Evolutionary conservation across 192 early-diverging fungal genomes (phyloP), one percentile per base, ranked within the genome.

Genomic region (Radiomyces spectabilis): DNA sequence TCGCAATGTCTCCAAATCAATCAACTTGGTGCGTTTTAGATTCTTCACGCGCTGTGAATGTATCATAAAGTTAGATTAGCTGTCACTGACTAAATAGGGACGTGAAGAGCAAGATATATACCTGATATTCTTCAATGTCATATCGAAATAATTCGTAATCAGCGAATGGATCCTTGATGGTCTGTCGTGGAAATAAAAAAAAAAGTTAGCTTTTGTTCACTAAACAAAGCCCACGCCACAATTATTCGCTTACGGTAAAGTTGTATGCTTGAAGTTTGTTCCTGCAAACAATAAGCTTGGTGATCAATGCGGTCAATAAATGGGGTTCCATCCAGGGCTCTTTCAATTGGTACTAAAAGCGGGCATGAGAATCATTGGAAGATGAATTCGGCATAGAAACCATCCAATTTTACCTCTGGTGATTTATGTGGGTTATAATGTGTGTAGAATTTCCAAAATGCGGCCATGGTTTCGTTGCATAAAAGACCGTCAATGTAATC

Each of bases 111-210:
- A 3, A 4, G 13, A 21, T 45, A 10, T n/a, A 16, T 59, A 71
- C 73, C 64, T 77, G 76, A 45, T 68, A 75, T 24, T 59, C 40
- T 25, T 54, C 68, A 32, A 78, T 69, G 24, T 66, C 71, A 13
- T 18, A 48, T n/a, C 58, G 15, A 40, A 78, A 71, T 2, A 41
- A 44, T 6, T 59, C 62, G 2, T 57, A 66, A 10, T 78, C 76
- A 16, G 61, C 59, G 55, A 78, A 75, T 12, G 76, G 76, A 43
- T 78, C 76, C 50, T 78, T 78, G 2, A 74, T 50, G 6, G 68
- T 68, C 71, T 78, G 34, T 33, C 31, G 44, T 12, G 48, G 27
- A 1, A 26, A 45, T 34, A 8, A 10, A 45, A 34, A 44, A 39
- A 45, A 49, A 51, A 39, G 25, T 10, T 39, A 34, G 13, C 19